Base-by-base conservation (phyloP, 73 alveolate species). In the Symbiodinium pilosum region DNA sequence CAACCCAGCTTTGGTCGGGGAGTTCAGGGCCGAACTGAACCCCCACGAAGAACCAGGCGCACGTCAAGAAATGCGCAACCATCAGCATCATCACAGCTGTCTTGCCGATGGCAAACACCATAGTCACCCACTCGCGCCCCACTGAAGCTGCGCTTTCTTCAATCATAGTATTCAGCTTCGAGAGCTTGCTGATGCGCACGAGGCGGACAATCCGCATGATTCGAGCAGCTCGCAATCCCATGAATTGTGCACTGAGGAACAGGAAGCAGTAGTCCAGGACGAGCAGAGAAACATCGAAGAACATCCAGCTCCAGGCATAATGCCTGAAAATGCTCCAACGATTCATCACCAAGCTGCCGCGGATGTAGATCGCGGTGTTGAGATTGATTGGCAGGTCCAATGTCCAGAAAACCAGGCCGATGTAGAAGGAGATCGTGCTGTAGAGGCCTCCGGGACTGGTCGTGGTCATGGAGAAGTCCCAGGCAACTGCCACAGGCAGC, bases 81-180 rank as follows among this genome's bases (percentile, higher is more conserved):
- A 86, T 28, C 30, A 86, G 44, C 93, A 85, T 85, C 4, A 81
- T 83, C 36, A 86, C 94, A 1, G 77, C 94, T 20, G 94, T 86
- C 41, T 86, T 86, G 51, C 59, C 54, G 44, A 86, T 86, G 41
- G 94, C 94, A 9, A 86, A 81, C 83, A 86, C 94, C 84, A 86
- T 30, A 21, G 94, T 86, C 59, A 86, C 94, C 94, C 94, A 86
- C 28, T 86, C 84, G 24, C 94, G 94, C 7, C 94, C 94, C 24
- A 83, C 94, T 4, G 94, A 68, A 4, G 94, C 94, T 6, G 94
- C 94, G 20, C 83, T 86, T 86, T 86, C 94, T 51, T 86, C 94
- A 52, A 86, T 86, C 94, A 44, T 34, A 30, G 42, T 34, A 54
- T 86, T 86, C 56, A 86, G 41, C 56, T 86, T 86, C 14, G 94